Evolutionary conservation across 768 basidiomycete species (phyloP), one percentile per base, ranked within the genome.

Genomic region (Sporobolomyces pararoseus): DNA sequence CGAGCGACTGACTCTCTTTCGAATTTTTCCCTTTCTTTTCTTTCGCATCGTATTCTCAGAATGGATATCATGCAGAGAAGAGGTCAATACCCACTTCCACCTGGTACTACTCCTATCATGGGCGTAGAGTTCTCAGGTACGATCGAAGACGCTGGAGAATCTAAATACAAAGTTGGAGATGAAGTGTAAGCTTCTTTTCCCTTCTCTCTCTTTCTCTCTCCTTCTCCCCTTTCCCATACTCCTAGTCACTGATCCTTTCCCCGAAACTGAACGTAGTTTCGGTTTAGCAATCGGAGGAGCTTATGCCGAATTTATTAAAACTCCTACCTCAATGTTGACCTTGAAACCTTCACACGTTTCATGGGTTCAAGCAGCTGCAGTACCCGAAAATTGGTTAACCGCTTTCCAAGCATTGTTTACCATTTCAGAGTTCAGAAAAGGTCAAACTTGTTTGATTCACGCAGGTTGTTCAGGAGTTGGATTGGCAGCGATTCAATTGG

Each of bases 401-500:
- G 91, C 91, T 86, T 73, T 72, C 54, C 52, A 58, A 31, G 46
- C 59, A 1, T 78, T 88, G 25, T 82, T 90, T 54, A 78, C 88
- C 42, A 85, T 87, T 70, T 89, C 87, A 1, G 83, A 88, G 73
- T 76, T 94, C 51, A 85, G 87, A 77, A 77, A 83, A 71, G 85
- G 86, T 42, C 87, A 91, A 54, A 80, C 88, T 76, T 89, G 91
- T 14, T 84, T 98, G 21, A 83, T 97, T 17, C 95, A 97, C 77
- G 91, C 92, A 25, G 94, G 88, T 10, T 91, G 91, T 4, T 91
- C 89, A 17, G 91, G 93, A 34, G 91, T 96, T 6, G 92, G 92
- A 2, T 78, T 94, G 21, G 88, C 92, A 4, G 90, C 90, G 19
- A 90, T 89, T 57, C 94, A 97, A 79, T 80, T 96, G 25, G 90